Percentiles rank a stretch among this genome's conserved stretches.
Evolutionary conservation across 495 filamentous ascomycete species (phyloP).

Genomic region (Hypoxylon intermedium): DNA sequence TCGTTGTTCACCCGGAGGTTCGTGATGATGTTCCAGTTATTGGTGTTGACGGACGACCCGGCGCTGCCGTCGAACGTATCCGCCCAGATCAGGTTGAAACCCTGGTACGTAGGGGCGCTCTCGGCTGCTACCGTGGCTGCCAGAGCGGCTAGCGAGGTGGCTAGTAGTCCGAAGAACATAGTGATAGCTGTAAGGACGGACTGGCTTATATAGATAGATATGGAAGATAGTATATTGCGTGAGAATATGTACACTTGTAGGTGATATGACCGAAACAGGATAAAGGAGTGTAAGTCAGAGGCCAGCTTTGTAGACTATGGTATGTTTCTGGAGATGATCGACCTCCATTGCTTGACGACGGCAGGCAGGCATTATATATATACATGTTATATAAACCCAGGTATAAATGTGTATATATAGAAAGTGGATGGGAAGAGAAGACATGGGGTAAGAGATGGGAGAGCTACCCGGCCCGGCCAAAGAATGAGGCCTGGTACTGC

Average conservation of each 20-base stretch:
- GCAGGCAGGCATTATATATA: conserved; percentile 24
- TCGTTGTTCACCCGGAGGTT: conserved; percentile 53
- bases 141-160: conserved; percentile 23
- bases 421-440: background rate
- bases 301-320: conserved; percentile 26
- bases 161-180: conserved; percentile 56
- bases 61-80: conserved; percentile 48
- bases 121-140: conserved; percentile 40
- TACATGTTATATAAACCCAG: no score
- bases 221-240: background rate
- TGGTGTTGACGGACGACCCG: conserved; percentile 40
- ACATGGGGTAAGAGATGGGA: background rate
- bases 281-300: conserved; percentile 39
- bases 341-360: conserved; percentile 12
- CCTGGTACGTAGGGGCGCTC: conserved; percentile 41
- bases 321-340: conserved; percentile 33
- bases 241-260: conserved; percentile 37
- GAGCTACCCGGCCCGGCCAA: conserved; percentile 10
- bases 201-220: conserved; percentile 1
- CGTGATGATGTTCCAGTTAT: conserved; percentile 54
- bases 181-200: conserved; percentile 61
- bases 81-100: conserved; percentile 47
- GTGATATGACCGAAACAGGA: conserved; percentile 22
- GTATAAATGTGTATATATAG: background rate
- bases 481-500: conserved; percentile 24